Conservation (phyloP, 495 filamentous ascomycete genomes). For the Collariella sp. region DNA sequence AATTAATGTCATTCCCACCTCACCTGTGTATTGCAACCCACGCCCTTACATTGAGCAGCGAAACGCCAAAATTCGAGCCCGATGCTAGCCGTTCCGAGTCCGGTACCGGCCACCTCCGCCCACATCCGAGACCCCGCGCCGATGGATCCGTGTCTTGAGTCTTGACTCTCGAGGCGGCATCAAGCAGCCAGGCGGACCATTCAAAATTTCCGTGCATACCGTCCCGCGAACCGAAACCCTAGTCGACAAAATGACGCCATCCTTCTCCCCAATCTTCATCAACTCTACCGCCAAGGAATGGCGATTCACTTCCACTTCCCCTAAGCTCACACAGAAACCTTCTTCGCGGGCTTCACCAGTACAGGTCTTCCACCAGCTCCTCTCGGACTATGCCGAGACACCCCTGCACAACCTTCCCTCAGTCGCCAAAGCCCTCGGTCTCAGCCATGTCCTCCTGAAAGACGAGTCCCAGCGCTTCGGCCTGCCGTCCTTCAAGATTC, state of each 20-base stretch:
- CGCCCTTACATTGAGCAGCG: background rate
- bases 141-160: too few relatives aligned
- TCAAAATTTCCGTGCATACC: too few relatives aligned
- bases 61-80: background rate
- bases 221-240: background rate
- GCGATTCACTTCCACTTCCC: background rate
- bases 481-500: constrained; percentile 67
- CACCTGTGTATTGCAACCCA: too few relatives aligned
- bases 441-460: constrained; percentile 49
- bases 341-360: background rate
- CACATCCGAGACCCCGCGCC: too few relatives aligned
- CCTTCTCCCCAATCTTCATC: background rate
- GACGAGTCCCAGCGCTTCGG: constrained; percentile 51
- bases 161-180: too few relatives aligned
- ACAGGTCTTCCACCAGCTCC: constrained; percentile 40
- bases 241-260: background rate
- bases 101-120: background rate
- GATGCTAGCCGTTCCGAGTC: background rate
- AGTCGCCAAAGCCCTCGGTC: constrained; percentile 47
- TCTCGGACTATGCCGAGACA: constrained; percentile 44
- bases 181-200: too few relatives aligned
- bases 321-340: background rate
- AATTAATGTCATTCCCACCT: too few relatives aligned
- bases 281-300: background rate
- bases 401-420: constrained; percentile 43